Conservation (phyloP, 495 filamentous ascomycete species). For the Talaromyces ruber region DNA sequence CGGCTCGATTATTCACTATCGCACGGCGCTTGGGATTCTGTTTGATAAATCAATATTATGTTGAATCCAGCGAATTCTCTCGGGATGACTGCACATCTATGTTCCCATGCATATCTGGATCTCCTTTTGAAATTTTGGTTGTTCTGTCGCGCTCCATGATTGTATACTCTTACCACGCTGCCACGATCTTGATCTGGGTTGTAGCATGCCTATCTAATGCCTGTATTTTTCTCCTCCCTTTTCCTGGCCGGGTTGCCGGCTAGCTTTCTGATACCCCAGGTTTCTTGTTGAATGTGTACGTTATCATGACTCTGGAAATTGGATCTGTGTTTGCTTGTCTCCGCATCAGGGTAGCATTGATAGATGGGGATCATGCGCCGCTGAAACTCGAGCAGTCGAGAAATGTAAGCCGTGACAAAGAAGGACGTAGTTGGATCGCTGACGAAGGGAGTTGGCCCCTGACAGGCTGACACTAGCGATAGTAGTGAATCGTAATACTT, state of each 20-base stretch:
- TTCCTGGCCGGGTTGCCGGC: background rate
- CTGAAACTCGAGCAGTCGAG: background rate
- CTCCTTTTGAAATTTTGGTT: conserved; percentile 10
- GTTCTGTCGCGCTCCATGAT: conserved; percentile 12
- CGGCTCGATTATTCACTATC: conserved; percentile 13
- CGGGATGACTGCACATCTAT: background rate
- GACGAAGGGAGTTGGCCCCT: no score
- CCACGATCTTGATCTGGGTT: background rate
- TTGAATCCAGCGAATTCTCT: conserved; percentile 13
- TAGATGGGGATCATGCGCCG: background rate
- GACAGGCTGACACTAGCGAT: no score
- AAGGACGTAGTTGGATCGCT: no score
- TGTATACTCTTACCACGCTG: background rate
- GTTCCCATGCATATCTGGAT: conserved; percentile 4
- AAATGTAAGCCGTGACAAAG: background rate
- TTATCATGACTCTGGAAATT: background rate
- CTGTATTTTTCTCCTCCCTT: background rate
- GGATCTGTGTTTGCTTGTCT: background rate
- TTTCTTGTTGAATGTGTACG: conserved; percentile 1
- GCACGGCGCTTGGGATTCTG: background rate
- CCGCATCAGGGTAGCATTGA: background rate
- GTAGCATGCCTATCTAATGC: background rate
- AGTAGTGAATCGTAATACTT: no score
- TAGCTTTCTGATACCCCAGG: conserved; percentile 8
- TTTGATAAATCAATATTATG: background rate